Percentiles rank a stretch among this genome's conserved stretches.
Conservation (phyloP, 495 filamentous ascomycete species). For the Penicillium salamii region DNA sequence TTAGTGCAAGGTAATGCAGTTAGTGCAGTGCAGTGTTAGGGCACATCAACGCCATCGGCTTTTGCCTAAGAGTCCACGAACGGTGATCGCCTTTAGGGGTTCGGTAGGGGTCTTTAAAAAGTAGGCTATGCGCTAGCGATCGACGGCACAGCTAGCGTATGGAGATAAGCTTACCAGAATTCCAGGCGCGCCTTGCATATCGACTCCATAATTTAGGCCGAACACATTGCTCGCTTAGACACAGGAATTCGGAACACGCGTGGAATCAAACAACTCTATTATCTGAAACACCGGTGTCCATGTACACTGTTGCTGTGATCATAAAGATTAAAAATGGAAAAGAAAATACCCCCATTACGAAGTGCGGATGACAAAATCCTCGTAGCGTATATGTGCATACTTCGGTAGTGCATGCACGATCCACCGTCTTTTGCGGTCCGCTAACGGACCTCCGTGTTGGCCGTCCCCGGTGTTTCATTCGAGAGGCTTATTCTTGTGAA, state of each 20-base stretch:
- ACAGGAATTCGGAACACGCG: conserved; percentile 11
- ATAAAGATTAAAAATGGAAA: neutral
- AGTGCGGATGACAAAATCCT: no score
- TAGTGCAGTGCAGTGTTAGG: no score
- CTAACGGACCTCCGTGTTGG: neutral
- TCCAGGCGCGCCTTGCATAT: conserved; percentile 36
- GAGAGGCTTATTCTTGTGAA: neutral
- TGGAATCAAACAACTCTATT: conserved; percentile 24
- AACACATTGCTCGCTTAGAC: conserved; percentile 21
- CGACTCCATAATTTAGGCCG: neutral
- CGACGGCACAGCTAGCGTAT: conserved; percentile 8
- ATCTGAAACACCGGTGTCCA: conserved; percentile 26
- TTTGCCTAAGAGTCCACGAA: neutral
- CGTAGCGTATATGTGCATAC: conserved; percentile 9
- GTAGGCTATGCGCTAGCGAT: neutral
- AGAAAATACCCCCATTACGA: neutral
- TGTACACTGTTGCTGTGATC: conserved; percentile 21
- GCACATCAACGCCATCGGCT: neutral
- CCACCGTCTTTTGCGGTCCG: conserved; percentile 4
- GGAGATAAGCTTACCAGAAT: conserved; percentile 34
- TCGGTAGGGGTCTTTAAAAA: neutral
- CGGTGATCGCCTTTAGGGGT: neutral
- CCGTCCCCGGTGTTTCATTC: neutral
- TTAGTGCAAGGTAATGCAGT: no score
- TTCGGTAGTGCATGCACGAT: conserved; percentile 8